Evolutionary conservation across 352 stramenopile species (phyloP), one percentile per base, ranked within the genome.

Genomic region (Pythium plurisporium): DNA sequence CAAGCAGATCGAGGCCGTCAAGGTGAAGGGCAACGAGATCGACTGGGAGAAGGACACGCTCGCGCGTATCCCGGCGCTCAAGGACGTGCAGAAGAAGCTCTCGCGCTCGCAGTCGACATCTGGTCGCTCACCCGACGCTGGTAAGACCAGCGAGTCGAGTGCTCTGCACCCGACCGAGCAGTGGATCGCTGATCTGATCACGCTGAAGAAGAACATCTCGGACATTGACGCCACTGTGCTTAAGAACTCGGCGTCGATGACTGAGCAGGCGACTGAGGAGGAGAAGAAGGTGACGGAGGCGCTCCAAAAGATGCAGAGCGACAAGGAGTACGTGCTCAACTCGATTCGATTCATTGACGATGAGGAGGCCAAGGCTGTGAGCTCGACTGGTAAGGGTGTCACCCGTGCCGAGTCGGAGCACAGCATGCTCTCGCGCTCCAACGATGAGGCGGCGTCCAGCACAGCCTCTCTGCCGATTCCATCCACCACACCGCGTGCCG

Each of bases 281-380:
- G 85, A 94, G 59, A 69, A 80, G 19, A 68, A 79, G 20, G 85
- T 94, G 20, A 70, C 70, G 25, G 59, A 69, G 14, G 73, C 85
- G 44, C 56, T 94, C 3, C 87, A 92, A 63, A 90, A 87, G 70
- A 91, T 94, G 78, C 90, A 91, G 73, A 75, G 69, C 43, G 80
- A 89, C 72, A 92, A 92, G 75, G 85, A 94, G 69, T 91, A 91
- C 65, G 79, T 94, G 66, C 76, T 94, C 2, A 94, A 94, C 73
- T 89, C 79, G 65, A 87, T 94, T 55, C 85, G 85, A 46, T 91
- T 94, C 59, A 92, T 94, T 71, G 85, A 94, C 64, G 80, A 92
- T 49, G 85, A 94, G 63, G 85, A 94, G 69, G 85, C 85, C 26
- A 91, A 91, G 72, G 85, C 85, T n/a, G 85, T 94, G 49, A 81